Evolutionary conservation across 768 basidiomycete genomes (phyloP).

Genomic region (Sutorius australiensis): DNA sequence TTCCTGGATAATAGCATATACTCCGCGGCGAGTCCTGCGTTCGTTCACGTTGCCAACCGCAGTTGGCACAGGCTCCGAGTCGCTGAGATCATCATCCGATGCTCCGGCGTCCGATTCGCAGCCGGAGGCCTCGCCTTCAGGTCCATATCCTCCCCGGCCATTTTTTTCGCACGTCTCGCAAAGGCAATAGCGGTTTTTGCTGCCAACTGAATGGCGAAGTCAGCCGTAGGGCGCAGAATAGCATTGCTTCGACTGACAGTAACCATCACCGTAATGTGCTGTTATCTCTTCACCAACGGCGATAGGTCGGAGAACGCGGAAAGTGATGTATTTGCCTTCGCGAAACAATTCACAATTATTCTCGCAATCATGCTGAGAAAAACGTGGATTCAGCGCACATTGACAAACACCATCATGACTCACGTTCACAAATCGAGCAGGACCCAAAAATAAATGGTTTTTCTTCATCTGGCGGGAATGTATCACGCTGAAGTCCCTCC

Average conservation of each 20-base stretch:
- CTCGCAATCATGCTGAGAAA: conserved; percentile 78
- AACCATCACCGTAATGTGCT: conserved; percentile 87
- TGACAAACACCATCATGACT: conserved; percentile 30
- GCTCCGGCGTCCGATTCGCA: conserved; percentile 44
- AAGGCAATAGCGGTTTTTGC: conserved; percentile 70
- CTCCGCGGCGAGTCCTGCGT: conserved; percentile 75
- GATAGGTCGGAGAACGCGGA: conserved; percentile 76
- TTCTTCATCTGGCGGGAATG: conserved; percentile 91
- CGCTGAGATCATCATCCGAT: conserved; percentile 32
- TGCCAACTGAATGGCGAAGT: conserved; percentile 50
- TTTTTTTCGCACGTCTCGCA: conserved; percentile 84
- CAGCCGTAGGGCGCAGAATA: conserved; percentile 19
- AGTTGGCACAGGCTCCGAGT: conserved; percentile 46
- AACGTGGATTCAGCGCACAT: background rate
- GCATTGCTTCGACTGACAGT: conserved; percentile 57
- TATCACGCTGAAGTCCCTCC: conserved; percentile 87
- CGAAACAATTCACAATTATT: conserved; percentile 88
- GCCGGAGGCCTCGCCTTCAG: conserved; percentile 47
- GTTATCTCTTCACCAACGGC: conserved; percentile 82
- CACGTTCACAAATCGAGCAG: conserved; percentile 90
- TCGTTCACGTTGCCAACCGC: conserved; percentile 66
- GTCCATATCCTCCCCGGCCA: conserved; percentile 67
- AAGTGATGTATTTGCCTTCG: conserved; percentile 86
- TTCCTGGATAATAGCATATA: conserved; percentile 67
- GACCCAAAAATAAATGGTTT: conserved; percentile 86